Conservation (phyloP, 2,329 filamentous ascomycete species). For the Penicillium decumbens region DNA sequence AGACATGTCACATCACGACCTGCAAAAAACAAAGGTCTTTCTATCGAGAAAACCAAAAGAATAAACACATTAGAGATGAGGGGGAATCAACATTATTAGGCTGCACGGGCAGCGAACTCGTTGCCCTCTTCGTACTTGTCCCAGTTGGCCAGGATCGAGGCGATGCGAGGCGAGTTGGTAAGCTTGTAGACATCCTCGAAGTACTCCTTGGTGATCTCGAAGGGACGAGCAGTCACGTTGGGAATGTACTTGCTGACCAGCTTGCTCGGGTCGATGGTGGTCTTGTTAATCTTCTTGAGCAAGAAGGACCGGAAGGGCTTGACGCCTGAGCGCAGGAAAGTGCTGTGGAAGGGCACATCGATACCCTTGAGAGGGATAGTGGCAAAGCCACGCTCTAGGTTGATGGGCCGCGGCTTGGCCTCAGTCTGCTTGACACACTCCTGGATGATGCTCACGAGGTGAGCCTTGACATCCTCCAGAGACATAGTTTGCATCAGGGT, state of each 20-base stretch:
- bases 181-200: conserved; percentile 97
- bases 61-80: conserved; percentile 14
- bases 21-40: conserved; percentile 13
- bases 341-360: conserved; percentile 98
- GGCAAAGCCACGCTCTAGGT: conserved; percentile 90
- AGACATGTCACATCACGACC: conserved; percentile 26
- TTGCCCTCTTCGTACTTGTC: conserved; percentile 58
- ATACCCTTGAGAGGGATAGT: conserved; percentile 96
- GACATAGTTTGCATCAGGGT: conserved; percentile 79
- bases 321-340: conserved; percentile 93
- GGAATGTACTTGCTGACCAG: conserved; percentile 98
- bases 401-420: conserved; percentile 79
- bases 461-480: conserved; percentile 84
- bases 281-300: conserved; percentile 99
- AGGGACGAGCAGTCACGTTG: conserved; percentile 94
- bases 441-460: conserved; percentile 84
- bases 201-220: conserved; percentile 95
- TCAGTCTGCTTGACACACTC: conserved; percentile 82
- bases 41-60: conserved; percentile 15
- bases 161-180: conserved; percentile 67
- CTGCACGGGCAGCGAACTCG: conserved; percentile 21
- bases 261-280: conserved; percentile 94
- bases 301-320: conserved; percentile 98
- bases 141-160: conserved; percentile 70
- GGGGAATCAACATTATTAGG: conserved; percentile 19